These are phyloP conservation scores for Boletales sp. DNA, from an alignment of 768 basidiomycete genomes.

Conservation along the genomic window DNA sequence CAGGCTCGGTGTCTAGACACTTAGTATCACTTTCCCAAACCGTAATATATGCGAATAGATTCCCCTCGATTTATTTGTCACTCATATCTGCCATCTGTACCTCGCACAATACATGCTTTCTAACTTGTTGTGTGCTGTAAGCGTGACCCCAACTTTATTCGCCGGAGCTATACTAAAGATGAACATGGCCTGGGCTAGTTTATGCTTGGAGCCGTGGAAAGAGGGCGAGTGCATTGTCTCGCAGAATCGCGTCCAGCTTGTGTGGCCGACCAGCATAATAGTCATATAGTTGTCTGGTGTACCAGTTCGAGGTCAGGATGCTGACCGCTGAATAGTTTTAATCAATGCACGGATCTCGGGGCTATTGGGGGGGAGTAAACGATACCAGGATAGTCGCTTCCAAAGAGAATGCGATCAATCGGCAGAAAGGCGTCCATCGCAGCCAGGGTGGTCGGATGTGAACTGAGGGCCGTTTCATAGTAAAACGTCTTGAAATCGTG, in stretches of 20 bases:
- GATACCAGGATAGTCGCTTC: conserved; percentile 75
- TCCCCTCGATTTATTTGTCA: conserved; percentile 20
- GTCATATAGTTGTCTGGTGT: conserved; percentile 48
- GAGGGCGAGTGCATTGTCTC: conserved; percentile 49
- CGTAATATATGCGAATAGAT: conserved; percentile 25
- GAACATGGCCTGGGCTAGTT: not conserved
- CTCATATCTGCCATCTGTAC: conserved; percentile 27
- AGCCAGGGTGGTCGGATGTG: conserved; percentile 48
- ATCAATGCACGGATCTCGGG: not conserved
- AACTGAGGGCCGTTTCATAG: conserved; percentile 69
- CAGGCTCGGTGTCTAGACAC: conserved; percentile 60
- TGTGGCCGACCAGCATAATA: conserved; percentile 41
- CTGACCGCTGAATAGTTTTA: conserved; percentile 47
- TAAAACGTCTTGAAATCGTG: conserved; percentile 70
- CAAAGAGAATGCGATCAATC: conserved; percentile 57
- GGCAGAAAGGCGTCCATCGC: conserved; percentile 50
- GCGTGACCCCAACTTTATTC: not conserved
- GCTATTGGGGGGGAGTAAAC: not conserved
- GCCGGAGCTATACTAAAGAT: not conserved
- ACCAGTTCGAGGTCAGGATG: conserved; percentile 56
- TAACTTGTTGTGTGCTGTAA: conserved; percentile 8
- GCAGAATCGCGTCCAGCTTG: conserved; percentile 43
- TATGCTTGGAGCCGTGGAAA: conserved; percentile 38
- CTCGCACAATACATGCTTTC: conserved; percentile 21
- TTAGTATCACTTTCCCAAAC: conserved; percentile 6